phyloP scores from a whole-genome alignment of 2,329 filamentous ascomycete species.

The Pseudopithomyces chartarum region DNA sequence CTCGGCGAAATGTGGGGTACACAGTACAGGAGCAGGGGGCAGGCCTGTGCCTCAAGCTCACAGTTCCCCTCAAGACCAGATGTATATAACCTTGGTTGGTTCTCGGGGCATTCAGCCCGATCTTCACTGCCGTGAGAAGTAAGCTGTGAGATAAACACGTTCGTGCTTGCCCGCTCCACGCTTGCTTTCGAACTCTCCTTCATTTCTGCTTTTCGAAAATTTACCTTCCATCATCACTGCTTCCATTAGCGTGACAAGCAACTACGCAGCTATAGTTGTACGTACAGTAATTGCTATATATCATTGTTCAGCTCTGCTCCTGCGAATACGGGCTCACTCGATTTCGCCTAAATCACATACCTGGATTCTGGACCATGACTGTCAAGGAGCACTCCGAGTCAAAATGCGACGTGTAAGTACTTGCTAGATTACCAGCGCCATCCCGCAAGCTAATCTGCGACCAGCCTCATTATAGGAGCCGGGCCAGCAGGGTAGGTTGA shows the following conservation, averaged over 20 bases:
- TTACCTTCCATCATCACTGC: too few relatives aligned
- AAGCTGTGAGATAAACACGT: not conserved
- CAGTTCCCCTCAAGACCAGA: not conserved
- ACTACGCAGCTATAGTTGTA: too few relatives aligned
- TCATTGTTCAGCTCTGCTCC: too few relatives aligned
- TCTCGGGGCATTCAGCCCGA: slow-evolving; percentile 22
- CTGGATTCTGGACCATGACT: slow-evolving; percentile 20
- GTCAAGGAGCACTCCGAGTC: slow-evolving; percentile 27
- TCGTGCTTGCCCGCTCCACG: not conserved
- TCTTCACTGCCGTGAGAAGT: slow-evolving; percentile 21
- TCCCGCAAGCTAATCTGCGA: not conserved
- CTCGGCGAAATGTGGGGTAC: slow-evolving; percentile 34
- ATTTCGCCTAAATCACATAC: not conserved
- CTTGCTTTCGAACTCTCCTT: not conserved
- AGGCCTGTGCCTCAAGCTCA: slow-evolving; percentile 2
- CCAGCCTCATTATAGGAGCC: slow-evolving; percentile 46
- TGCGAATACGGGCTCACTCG: too few relatives aligned
- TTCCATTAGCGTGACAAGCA: too few relatives aligned
- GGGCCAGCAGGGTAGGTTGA: slow-evolving; percentile 42
- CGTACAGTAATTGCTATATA: too few relatives aligned
- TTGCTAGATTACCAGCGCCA: not conserved
- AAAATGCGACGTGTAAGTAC: slow-evolving; percentile 42
- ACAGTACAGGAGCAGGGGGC: not conserved
- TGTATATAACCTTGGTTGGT: not conserved
- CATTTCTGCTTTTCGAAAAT: too few relatives aligned